These are phyloP conservation scores for Venturia oleaginea DNA, from an alignment of 2,329 filamentous ascomycete species.

Conservation along the genomic window DNA sequence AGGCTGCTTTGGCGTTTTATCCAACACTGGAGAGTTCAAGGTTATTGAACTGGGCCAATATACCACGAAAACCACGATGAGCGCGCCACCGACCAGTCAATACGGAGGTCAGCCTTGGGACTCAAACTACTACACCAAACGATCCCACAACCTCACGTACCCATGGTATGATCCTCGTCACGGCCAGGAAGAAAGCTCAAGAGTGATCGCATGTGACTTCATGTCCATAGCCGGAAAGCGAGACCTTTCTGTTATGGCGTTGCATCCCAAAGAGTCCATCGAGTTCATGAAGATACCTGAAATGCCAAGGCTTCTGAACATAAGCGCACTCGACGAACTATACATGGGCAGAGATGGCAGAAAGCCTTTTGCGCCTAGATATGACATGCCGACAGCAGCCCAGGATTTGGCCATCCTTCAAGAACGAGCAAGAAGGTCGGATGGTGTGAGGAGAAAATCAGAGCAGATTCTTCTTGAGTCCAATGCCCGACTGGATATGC, in stretches of 20 bases:
- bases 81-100: slow-evolving; percentile 14
- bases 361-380: slow-evolving; percentile 15
- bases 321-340: slow-evolving; percentile 37
- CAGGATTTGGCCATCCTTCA: slow-evolving; percentile 19
- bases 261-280: slow-evolving; percentile 44
- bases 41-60: slow-evolving; percentile 47
- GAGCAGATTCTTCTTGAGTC: slow-evolving; percentile 8
- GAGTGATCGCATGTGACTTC: slow-evolving; percentile 54
- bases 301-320: slow-evolving; percentile 31
- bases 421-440: slow-evolving; percentile 2
- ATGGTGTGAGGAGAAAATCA: slow-evolving; percentile 3
- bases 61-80: slow-evolving; percentile 9
- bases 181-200: slow-evolving; percentile 35
- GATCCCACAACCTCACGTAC: slow-evolving; percentile 32
- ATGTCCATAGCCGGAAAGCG: slow-evolving; percentile 34
- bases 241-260: slow-evolving; percentile 44
- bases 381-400: slow-evolving; percentile 20
- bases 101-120: slow-evolving; percentile 30
- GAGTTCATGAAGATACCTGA: slow-evolving; percentile 40
- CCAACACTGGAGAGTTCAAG: slow-evolving; percentile 51
- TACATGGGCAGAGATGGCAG: slow-evolving; percentile 7
- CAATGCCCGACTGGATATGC: slow-evolving; percentile 3
- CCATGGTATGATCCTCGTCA: slow-evolving; percentile 39
- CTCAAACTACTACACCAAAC: slow-evolving; percentile 36
- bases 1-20: slow-evolving; percentile 49